phyloP scores from a whole-genome alignment of 768 basidiomycete genomes.

The Clitopilus hobsonii region DNA sequence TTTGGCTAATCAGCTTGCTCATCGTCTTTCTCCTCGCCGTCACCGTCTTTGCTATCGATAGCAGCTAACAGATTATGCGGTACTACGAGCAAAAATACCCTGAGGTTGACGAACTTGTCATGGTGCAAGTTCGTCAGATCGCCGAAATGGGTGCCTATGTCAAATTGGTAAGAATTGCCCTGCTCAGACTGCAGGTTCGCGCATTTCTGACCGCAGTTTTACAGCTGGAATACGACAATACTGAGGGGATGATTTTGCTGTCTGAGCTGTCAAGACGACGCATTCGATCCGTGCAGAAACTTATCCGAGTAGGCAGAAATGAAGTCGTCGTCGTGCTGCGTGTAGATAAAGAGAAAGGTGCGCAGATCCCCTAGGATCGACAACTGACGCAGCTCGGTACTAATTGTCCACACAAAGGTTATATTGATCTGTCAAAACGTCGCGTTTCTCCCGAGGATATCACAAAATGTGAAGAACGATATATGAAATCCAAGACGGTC shows the following conservation, averaged over 20 bases:
- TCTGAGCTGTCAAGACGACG: conserved; percentile 95
- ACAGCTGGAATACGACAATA: conserved; percentile 97
- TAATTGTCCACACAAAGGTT: conserved; percentile 50
- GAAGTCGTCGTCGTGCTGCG: conserved; percentile 97
- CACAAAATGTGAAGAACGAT: conserved; percentile 97
- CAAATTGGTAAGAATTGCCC: conserved; percentile 71
- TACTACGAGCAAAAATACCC: conserved; percentile 94
- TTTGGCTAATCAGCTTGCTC: not conserved
- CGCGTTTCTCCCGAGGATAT: conserved; percentile 98
- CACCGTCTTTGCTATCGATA: not conserved
- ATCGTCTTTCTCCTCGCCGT: not conserved
- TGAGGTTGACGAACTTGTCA: conserved; percentile 96
- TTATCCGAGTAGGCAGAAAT: conserved; percentile 95
- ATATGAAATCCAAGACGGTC: conserved; percentile 96
- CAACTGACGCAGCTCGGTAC: not conserved
- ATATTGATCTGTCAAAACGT: conserved; percentile 98
- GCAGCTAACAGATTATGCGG: conserved; percentile 52
- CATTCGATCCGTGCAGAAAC: conserved; percentile 95
- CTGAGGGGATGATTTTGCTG: conserved; percentile 99
- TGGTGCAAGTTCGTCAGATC: conserved; percentile 99
- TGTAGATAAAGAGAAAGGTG: conserved; percentile 99
- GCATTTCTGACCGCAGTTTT: not conserved
- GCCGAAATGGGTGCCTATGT: conserved; percentile 99
- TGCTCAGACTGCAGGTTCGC: not conserved
- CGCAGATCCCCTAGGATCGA: conserved; percentile 13